Base-by-base conservation (phyloP, 164 flowering plant genomes). In the Platanus orientalis region DNA sequence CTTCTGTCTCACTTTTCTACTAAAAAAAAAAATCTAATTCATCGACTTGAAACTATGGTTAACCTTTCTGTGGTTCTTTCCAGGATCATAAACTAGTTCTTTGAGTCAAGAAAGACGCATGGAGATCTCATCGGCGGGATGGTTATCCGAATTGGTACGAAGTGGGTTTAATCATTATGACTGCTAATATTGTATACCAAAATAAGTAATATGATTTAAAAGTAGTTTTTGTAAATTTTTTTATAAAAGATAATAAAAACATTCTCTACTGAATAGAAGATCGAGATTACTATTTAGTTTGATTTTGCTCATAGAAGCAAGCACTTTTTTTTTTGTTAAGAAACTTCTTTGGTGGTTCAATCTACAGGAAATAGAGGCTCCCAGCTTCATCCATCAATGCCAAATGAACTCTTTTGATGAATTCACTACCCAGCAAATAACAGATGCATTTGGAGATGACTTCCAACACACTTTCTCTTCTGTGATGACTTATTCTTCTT, bases 281-380 rank as follows among this genome's bases (percentile, higher is more conserved):
- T 14, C n/a, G n/a, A n/a, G n/a, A 36, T 36, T 36, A 36, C n/a
- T n/a, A 36, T 48, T 7, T 19, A 10, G 27, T 44, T 20, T 52
- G 9, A 11, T 44, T 6, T 49, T 34, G n/a, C n/a, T n/a, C n/a
- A n/a, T n/a, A n/a, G 0, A 32, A 20, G 13, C 47, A n/a, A n/a
- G 12, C 5, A 32, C 20, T 3, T 7, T 21, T 32, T 16, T 48
- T 4, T 49, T 17, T 11, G 2, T 55, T n/a, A n/a, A n/a, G n/a
- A n/a, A n/a, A n/a, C 7, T 5, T 26, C 25, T 21, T 27, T 47
- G 44, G 13, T 50, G 16, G 47, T 60, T 20, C 12, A 36, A 44
- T 55, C 50, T 49, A 16, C 68, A 85, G 91, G 94, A 75, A 66
- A 76, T 82, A 74, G 88, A 76, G 56, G 83, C 81, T 66, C 58